These are phyloP conservation scores for Aspergillus sp. DNA, from an alignment of 2,329 filamentous ascomycete genomes.

Conservation along the genomic window DNA sequence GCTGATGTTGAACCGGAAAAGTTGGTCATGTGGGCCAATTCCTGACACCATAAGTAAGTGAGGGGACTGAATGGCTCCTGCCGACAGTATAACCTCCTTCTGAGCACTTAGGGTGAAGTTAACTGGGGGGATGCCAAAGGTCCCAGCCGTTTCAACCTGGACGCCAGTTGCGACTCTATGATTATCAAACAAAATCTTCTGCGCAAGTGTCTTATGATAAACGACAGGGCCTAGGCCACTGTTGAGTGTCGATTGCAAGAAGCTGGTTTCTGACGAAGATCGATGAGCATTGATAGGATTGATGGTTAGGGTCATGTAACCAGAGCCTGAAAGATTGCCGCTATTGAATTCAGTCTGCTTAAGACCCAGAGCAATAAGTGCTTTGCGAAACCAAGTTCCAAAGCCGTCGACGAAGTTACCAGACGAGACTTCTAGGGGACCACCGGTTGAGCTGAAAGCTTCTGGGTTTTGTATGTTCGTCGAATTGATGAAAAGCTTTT, in stretches of 20 bases:
- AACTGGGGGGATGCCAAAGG: constrained; percentile 35
- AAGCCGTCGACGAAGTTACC: constrained; percentile 30
- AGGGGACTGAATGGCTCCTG: constrained; percentile 57
- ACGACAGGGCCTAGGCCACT: constrained; percentile 39
- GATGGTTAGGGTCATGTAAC: constrained; percentile 35
- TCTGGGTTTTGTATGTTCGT: constrained; percentile 25
- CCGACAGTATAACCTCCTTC: constrained; percentile 53
- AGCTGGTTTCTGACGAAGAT: constrained; percentile 16
- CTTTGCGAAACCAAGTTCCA: constrained; percentile 30
- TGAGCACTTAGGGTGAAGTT: constrained; percentile 52
- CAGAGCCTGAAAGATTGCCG: constrained; percentile 27
- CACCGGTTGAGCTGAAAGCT: constrained; percentile 23
- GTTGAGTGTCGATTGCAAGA: constrained; percentile 22
- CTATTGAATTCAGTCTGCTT: constrained; percentile 29
- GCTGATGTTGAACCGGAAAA: constrained; percentile 29
- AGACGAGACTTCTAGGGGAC: constrained; percentile 38
- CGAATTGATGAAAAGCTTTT: constrained; percentile 25
- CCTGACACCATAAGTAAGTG: constrained; percentile 58
- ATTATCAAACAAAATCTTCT: constrained; percentile 55
- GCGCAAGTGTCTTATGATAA: constrained; percentile 48
- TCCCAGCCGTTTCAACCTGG: constrained; percentile 42
- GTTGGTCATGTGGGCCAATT: constrained; percentile 43
- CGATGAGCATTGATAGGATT: constrained; percentile 27
- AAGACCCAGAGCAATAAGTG: constrained; percentile 32
- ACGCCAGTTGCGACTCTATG: constrained; percentile 50